Conservation (phyloP, 805 yeast genomes). For the Starmera caribaea region DNA sequence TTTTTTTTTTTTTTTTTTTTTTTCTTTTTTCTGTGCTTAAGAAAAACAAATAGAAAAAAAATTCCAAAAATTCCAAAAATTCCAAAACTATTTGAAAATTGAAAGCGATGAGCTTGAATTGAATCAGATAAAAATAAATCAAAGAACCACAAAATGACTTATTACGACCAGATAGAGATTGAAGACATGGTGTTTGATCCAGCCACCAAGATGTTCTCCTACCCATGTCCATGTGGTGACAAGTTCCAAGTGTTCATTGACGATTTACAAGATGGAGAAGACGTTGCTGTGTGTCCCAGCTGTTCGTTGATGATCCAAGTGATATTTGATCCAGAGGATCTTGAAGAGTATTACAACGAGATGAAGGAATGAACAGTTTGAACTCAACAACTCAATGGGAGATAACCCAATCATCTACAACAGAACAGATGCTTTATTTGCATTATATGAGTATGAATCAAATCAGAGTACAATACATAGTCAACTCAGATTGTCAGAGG, state of each 20-base stretch:
- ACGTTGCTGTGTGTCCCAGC: constrained; percentile 93
- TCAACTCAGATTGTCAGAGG: too few relatives aligned
- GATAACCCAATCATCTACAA: too few relatives aligned
- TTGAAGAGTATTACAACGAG: constrained; percentile 31
- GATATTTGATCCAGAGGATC: constrained; percentile 60
- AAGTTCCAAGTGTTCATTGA: constrained; percentile 77
- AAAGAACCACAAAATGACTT: constrained; percentile 27
- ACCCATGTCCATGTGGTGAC: constrained; percentile 99
- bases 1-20: too few relatives aligned
- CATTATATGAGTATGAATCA: too few relatives aligned
- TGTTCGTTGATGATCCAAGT: constrained; percentile 91
- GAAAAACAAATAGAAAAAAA: too few relatives aligned
- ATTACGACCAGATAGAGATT: constrained; percentile 92
- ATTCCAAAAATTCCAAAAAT: too few relatives aligned
- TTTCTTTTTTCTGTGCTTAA: too few relatives aligned
- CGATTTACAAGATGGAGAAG: constrained; percentile 85
- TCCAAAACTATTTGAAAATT: too few relatives aligned
- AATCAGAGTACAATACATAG: too few relatives aligned
- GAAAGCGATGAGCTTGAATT: not conserved
- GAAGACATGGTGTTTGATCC: constrained; percentile 94
- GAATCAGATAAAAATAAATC: not conserved
- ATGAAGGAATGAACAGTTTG: constrained; percentile 17
- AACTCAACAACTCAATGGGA: too few relatives aligned
- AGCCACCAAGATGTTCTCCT: constrained; percentile 69
- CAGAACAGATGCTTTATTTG: too few relatives aligned